A percentile compares a stretch with the other conserved stretches of the same genome.
Evolutionary conservation across 2,329 filamentous ascomycete genomes (phyloP).

Genomic region (Scortechinia acanthostroma): DNA sequence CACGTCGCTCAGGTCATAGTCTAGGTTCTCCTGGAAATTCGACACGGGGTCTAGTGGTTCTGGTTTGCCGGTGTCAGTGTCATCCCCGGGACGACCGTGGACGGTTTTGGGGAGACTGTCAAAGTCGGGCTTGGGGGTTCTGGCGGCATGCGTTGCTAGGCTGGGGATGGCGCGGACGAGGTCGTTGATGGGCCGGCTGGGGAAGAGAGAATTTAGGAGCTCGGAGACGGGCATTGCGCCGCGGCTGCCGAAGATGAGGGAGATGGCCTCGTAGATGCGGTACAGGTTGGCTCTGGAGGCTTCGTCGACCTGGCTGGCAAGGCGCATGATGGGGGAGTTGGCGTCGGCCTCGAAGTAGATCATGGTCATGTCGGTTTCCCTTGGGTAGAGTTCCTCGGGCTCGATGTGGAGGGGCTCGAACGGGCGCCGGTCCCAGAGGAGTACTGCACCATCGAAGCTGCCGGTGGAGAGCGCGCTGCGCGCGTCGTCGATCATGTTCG

Average conservation of each 20-base stretch:
- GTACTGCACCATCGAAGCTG: not conserved
- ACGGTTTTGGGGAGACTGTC: not conserved
- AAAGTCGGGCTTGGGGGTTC: not conserved
- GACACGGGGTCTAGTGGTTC: not conserved
- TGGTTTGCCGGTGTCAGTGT: too few species aligned
- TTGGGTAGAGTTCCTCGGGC: not conserved
- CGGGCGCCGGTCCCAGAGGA: not conserved
- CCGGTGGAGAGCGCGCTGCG: not conserved
- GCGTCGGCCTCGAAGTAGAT: not conserved
- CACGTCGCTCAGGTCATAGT: slow-evolving; percentile 2
- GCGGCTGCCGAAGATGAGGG: not conserved
- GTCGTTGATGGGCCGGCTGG: not conserved
- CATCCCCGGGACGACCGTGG: too few species aligned
- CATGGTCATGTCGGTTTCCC: not conserved
- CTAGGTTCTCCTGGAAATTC: not conserved
- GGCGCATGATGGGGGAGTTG: not conserved
- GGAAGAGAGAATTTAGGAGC: not conserved
- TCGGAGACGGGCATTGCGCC: not conserved
- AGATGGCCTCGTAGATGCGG: not conserved
- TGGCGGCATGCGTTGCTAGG: not conserved
- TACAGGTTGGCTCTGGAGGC: not conserved
- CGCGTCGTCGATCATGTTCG: not conserved
- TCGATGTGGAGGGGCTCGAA: not conserved
- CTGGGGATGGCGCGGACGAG: not conserved
- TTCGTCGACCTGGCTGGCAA: not conserved